Evolutionary conservation across 2,329 filamentous ascomycete genomes (phyloP).

Genomic region (Penicillium sp.): DNA sequence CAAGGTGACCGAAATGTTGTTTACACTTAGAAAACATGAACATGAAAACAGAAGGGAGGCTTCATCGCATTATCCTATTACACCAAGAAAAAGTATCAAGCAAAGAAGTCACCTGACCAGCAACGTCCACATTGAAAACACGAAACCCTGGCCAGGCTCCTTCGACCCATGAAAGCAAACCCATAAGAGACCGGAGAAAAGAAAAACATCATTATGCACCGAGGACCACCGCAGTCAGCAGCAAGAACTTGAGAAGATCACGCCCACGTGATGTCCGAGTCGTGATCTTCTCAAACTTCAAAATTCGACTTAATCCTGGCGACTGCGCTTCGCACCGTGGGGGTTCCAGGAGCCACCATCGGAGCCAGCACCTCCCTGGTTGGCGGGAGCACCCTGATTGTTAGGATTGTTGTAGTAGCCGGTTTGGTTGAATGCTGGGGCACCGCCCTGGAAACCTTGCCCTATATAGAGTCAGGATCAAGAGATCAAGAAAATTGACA

Average conservation of each 20-base stretch:
- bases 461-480: slow-evolving; percentile 22
- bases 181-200: background rate
- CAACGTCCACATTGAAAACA: background rate
- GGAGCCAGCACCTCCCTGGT: slow-evolving; percentile 41
- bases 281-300: background rate
- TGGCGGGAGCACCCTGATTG: slow-evolving; percentile 62
- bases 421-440: slow-evolving; percentile 40
- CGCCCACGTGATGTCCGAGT: background rate
- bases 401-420: slow-evolving; percentile 3
- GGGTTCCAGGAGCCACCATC: slow-evolving; percentile 71
- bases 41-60: background rate
- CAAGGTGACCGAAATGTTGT: too few relatives aligned
- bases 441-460: slow-evolving; percentile 65
- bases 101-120: background rate
- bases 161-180: background rate
- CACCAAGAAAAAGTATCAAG: background rate
- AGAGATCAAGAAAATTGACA: background rate
- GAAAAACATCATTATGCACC: background rate
- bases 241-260: background rate
- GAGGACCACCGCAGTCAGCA: background rate
- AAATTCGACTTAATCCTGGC: slow-evolving; percentile 58
- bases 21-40: background rate
- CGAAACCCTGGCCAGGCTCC: background rate
- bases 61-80: background rate
- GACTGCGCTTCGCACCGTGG: slow-evolving; percentile 74